Evolutionary conservation across 495 filamentous ascomycete species (phyloP), one percentile per base, ranked within the genome.

Genomic region (Delitschia confertaspora): DNA sequence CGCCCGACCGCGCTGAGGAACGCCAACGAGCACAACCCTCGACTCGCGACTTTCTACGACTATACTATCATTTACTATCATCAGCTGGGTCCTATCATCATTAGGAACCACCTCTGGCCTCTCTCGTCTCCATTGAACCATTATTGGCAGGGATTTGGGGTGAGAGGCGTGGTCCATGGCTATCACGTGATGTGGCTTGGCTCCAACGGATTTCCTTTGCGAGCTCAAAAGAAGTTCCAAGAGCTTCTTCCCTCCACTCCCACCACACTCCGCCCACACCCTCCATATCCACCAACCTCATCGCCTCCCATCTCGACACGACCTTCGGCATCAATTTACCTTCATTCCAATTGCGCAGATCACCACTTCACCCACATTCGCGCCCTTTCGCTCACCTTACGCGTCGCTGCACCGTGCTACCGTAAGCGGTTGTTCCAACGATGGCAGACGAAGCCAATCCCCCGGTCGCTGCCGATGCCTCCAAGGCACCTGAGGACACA

Each of bases 331-430:
- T 49, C 53, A 45, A 33, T 34, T 22, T 23, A 25, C 6, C 33
- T 10, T 16, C 19, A 36, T 29, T 42, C 26, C 16, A 39, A 33
- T 45, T 35, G 39, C 34, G 39, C 39, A 9, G 38, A 11, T 19
- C 45, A 20, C 18, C 18, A 23, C 32, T 25, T 7, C 25, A 20
- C 27, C 29, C 10, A 17, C 35, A 33, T 49, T 49, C 53, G 45
- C 53, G 39, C 38, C 26, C 37, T 13, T 36, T 17, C 10, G 17
- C 38, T n/a, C 49, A 35, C 23, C 32, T 18, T 49, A 57, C 53
- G 53, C 53, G 53, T 57, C 40, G 21, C 14, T 27, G 8, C 24
- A 37, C 41, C 39, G 49, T 53, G 49, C 49, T 27, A 47, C 49
- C 32, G 31, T 47, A 33, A 51, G 53, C 47, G 44, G 42, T 16